Evolutionary conservation across 2,329 filamentous ascomycete genomes (phyloP).

Genomic region (Microcyclosporella mali): DNA sequence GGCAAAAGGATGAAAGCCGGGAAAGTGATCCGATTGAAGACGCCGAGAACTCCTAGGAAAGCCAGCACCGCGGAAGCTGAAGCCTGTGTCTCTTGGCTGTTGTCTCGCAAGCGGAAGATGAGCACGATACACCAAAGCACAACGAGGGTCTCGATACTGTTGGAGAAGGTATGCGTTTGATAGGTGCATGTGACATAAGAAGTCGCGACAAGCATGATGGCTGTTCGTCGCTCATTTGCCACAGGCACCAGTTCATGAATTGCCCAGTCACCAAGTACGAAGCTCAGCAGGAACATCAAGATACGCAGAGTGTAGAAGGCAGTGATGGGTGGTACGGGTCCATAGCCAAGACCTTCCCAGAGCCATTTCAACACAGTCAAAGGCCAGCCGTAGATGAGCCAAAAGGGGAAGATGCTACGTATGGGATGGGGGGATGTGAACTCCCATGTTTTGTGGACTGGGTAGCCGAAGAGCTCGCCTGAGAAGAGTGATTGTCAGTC

Average conservation of each 20-base stretch:
- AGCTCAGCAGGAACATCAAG: conserved; percentile 91
- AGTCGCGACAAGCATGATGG: conserved; percentile 80
- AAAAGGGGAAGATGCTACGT: conserved; percentile 92
- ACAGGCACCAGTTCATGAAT: conserved; percentile 83
- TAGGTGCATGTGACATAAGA: conserved; percentile 99
- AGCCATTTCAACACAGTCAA: conserved; percentile 91
- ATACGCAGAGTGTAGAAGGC: conserved; percentile 86
- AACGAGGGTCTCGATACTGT: conserved; percentile 88
- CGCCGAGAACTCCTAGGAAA: conserved; percentile 72
- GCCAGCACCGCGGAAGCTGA: conserved; percentile 72
- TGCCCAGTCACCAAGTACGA: conserved; percentile 96
- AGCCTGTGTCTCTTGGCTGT: conserved; percentile 70
- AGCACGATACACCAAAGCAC: conserved; percentile 91
- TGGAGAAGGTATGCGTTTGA: conserved; percentile 97
- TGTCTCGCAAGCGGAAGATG: conserved; percentile 75
- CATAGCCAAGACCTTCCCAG: conserved; percentile 77
- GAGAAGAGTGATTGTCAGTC: conserved; percentile 4
- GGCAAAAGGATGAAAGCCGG: conserved; percentile 87
- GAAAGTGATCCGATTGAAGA: conserved; percentile 97
- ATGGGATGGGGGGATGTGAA: conserved; percentile 84
- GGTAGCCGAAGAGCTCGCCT: conserved; percentile 92
- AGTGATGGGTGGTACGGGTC: conserved; percentile 70
- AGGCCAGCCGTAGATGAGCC: conserved; percentile 88
- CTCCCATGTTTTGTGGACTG: conserved; percentile 88
- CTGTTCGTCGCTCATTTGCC: conserved; percentile 62